A percentile compares a stretch with the other conserved stretches of the same genome.
Conservation (phyloP, 768 basidiomycete genomes). For the Russula lepida region DNA sequence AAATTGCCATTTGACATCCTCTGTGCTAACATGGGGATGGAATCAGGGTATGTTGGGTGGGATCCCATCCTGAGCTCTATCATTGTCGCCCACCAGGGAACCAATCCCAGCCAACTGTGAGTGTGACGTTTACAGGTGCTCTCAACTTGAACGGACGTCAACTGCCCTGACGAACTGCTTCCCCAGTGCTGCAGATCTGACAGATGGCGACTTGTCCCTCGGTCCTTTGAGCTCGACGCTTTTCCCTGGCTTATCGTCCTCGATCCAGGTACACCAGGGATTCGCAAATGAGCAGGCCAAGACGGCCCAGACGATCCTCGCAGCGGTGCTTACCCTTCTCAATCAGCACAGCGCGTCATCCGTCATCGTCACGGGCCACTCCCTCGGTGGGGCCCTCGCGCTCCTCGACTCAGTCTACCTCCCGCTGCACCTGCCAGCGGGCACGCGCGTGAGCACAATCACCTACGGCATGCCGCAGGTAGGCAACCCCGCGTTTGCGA, state of each 20-base stretch:
- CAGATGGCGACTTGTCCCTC: constrained; percentile 38
- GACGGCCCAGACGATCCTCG: constrained; percentile 38
- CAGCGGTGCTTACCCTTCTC: constrained; percentile 37
- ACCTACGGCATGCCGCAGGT: constrained; percentile 47
- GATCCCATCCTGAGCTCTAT: constrained; percentile 43
- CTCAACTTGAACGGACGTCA: constrained; percentile 18
- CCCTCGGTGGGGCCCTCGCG: constrained; percentile 24
- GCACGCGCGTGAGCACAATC: constrained; percentile 33
- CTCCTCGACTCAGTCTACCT: constrained; percentile 29
- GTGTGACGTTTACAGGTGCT: constrained; percentile 15
- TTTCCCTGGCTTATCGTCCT: constrained; percentile 45
- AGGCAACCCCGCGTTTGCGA: constrained; percentile 43
- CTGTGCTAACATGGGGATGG: constrained; percentile 31
- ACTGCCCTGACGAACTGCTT: not conserved
- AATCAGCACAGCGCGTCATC: constrained; percentile 33
- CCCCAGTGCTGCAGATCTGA: constrained; percentile 26
- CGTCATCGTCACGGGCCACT: constrained; percentile 30
- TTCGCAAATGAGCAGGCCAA: constrained; percentile 43
- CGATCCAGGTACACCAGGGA: constrained; percentile 43
- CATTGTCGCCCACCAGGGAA: constrained; percentile 58
- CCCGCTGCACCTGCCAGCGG: constrained; percentile 26
- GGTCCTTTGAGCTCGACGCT: constrained; percentile 35
- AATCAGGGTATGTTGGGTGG: constrained; percentile 45
- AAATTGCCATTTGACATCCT: constrained; percentile 25
- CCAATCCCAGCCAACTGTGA: constrained; percentile 47